Evolutionary conservation across 2,329 filamentous ascomycete species (phyloP), one percentile per base, ranked within the genome.

Genomic region (Curvularia lunata): DNA sequence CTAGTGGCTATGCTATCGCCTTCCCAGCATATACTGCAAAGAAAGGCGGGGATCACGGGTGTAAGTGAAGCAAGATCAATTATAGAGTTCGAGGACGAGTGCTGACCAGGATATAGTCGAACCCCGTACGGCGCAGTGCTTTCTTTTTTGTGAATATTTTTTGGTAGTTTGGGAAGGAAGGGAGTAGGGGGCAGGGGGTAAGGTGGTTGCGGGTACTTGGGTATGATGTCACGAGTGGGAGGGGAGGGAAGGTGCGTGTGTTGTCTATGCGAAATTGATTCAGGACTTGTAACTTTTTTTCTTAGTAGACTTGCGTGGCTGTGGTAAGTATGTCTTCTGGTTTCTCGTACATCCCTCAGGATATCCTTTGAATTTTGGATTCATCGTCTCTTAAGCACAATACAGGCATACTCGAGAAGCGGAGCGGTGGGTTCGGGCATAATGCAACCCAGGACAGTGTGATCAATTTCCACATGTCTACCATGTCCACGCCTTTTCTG

Each of bases 1-100:
- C 64, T 70, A 77, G 75, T 77, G 75, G 75, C 40, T 75, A 77
- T 72, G 68, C 65, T 73, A 72, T 65, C 68, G 72, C 72, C 72
- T 76, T 76, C 75, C 74, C 75, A 77, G 57, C 56, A 37, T 18
- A 34, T 8, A 27, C 8, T 30, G 10, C 34, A 38, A n/a, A 46
- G 56, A 59, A 27, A 66, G 63, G 66, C 69, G 63, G 70, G 65
- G 69, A 61, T 70, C 66, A 63, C 53, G 68, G 63, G 73, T 76
- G 75, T 73, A 61, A 74, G 65, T 60, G 58, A 3, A 13, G 16
- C 28, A 40, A 47, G 32, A 32, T 25, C 18, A 27, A 37, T 6
- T 34, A n/a, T 1, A 16, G 59, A 43, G 45, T 58, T 52, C 48
- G 55, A 48, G 48, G 28, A 42, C 1, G 25, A 28, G 16, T 27